Evolutionary conservation across 306 rosid species (phyloP), one percentile per base, ranked within the genome.

Genomic region (Prinsepia uniflora): DNA sequence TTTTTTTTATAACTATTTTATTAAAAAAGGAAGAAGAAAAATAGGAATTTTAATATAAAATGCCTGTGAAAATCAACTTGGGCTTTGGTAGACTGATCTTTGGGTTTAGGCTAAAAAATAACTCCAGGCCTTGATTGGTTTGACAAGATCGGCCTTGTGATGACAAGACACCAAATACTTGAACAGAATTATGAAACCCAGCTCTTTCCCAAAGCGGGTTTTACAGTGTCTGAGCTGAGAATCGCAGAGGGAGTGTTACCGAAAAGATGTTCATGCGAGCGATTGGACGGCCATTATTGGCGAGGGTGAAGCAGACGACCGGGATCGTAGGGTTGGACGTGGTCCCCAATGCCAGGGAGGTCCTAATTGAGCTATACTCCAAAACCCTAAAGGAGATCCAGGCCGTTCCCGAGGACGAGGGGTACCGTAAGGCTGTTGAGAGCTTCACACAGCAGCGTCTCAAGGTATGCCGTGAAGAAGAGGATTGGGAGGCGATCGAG

Each of bases 341-440:
- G 74, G 97, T 87, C 9, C 95, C 99, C 12, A 91, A 91, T 55
- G 99, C 92, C 20, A 80, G 91, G 58, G 90, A 89, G 76, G 92
- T 95, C 4, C 72, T 95, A 71, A 89, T 95, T 13, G 83, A 68
- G 3, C 89, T 95, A 14, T 95, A 89, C 83, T 17, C 20, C 71
- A 91, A 91, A 70, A 91, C 97, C 72, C 84, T 91, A 49, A 84
- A 83, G 63, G 97, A 95, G 90, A 85, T 95, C 89, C 63, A 81
- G 88, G 91, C 82, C 34, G 92, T 95, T 8, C 97, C 96, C 3
- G 90, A 87, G 76, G 97, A 86, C 19, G 99, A 95, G 71, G 96
- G 97, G 2, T 89, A 95, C 57, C 97, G 96, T 7, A 95, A 91
- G 74, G 96, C 99, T 5, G 93, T 95, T 13, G 97, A 91, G 88